A percentile compares a stretch with the other conserved stretches of the same genome.
Conservation (phyloP, 2,329 filamentous ascomycete genomes). For the Tympanopsis confertula region DNA sequence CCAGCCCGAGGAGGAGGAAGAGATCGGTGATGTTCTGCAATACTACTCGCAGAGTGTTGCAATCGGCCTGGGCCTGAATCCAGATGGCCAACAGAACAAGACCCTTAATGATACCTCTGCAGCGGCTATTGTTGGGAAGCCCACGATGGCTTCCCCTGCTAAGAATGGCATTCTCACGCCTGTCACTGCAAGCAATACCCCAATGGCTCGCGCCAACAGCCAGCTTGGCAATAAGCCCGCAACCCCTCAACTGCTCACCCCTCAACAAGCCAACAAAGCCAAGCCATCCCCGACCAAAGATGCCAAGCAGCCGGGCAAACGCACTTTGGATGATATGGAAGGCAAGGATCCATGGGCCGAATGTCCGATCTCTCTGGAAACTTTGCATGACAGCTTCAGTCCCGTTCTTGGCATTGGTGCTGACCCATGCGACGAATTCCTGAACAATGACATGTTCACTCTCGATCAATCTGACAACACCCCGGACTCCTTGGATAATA, state of each 20-base stretch:
- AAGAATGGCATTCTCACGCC: constrained; percentile 10
- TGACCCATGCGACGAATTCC: constrained; percentile 22
- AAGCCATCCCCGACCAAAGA: not conserved
- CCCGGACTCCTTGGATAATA: constrained; percentile 21
- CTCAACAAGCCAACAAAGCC: constrained; percentile 8
- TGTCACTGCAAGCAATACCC: constrained; percentile 12
- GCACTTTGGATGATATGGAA: not conserved
- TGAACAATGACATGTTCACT: constrained; percentile 20
- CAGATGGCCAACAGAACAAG: not conserved
- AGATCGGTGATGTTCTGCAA: constrained; percentile 39
- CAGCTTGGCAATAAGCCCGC: constrained; percentile 17
- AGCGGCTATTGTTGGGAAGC: too few species aligned
- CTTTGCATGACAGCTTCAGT: constrained; percentile 22
- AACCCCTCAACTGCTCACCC: constrained; percentile 20
- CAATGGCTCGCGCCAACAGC: constrained; percentile 18
- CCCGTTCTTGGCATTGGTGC: constrained; percentile 13
- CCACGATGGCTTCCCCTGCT: not conserved
- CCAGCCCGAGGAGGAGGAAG: constrained; percentile 21
- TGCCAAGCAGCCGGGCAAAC: not conserved
- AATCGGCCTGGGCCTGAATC: not conserved
- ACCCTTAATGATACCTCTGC: too few species aligned
- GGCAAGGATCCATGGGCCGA: constrained; percentile 20
- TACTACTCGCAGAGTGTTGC: constrained; percentile 34
- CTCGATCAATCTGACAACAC: constrained; percentile 18
- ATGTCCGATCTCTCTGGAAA: constrained; percentile 20